Conservation (phyloP, 2,329 filamentous ascomycete genomes). For the Karstenula rhodostoma region DNA sequence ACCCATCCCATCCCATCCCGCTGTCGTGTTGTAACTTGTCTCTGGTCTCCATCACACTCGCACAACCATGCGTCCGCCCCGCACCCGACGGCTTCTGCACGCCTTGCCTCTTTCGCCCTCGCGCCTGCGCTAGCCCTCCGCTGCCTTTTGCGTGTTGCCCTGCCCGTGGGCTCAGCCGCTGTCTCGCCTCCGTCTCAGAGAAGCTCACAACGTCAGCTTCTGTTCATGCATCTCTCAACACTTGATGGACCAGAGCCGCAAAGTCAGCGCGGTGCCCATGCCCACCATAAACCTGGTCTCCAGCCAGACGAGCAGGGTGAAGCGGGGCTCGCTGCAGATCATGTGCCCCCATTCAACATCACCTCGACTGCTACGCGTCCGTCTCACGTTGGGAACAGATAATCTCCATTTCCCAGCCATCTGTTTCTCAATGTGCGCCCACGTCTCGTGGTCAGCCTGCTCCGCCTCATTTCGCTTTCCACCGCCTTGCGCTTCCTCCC, state of each 20-base stretch:
- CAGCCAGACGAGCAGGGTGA: slow-evolving; percentile 21
- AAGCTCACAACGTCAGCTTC: slow-evolving; percentile 34
- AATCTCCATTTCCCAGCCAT: neutral
- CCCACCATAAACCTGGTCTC: neutral
- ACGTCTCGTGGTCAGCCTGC: slow-evolving; percentile 4
- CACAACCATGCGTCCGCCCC: slow-evolving; percentile 11
- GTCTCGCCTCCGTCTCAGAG: slow-evolving; percentile 46
- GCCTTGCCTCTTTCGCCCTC: slow-evolving; percentile 9
- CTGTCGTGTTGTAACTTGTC: neutral
- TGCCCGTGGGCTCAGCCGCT: slow-evolving; percentile 35
- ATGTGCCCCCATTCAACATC: slow-evolving; percentile 21
- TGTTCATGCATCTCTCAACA: slow-evolving; percentile 21
- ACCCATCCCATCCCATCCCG: neutral
- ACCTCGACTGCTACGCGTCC: slow-evolving; percentile 4
- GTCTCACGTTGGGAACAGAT: neutral
- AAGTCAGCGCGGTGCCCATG: slow-evolving; percentile 38
- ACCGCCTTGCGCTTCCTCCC: slow-evolving; percentile 20
- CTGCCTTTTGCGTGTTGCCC: neutral
- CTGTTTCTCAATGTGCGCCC: neutral
- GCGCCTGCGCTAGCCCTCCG: neutral
- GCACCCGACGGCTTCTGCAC: neutral
- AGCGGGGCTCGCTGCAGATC: slow-evolving; percentile 38
- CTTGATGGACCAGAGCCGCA: slow-evolving; percentile 21
- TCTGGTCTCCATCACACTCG: slow-evolving; percentile 7
- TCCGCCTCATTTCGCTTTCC: slow-evolving; percentile 20